These are phyloP conservation scores for Brasenia schreberi DNA, from an alignment of 164 flowering plant species.

Conservation along the genomic window DNA sequence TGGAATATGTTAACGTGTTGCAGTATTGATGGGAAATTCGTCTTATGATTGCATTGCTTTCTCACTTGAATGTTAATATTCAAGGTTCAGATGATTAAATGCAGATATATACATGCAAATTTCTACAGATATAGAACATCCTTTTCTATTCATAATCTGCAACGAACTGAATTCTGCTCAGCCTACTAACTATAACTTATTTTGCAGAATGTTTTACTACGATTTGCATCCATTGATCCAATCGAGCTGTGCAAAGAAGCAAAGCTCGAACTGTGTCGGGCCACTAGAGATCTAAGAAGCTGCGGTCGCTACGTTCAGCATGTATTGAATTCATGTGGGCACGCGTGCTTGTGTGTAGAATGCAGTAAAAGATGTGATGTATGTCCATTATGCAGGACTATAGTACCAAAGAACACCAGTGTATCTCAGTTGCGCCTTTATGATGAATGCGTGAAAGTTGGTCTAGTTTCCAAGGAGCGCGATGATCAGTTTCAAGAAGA, in stretches of 20 bases:
- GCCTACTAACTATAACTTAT: neutral
- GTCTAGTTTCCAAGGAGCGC: slow-evolving; percentile 56
- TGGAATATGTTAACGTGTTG: too few relatives aligned
- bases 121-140: too few relatives aligned
- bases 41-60: too few relatives aligned
- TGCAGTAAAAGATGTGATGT: slow-evolving; percentile 81
- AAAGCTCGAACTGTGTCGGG: slow-evolving; percentile 83
- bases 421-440: slow-evolving; percentile 55
- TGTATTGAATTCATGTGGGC: slow-evolving; percentile 69
- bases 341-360: slow-evolving; percentile 85
- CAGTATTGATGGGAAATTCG: too few relatives aligned
- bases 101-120: too few relatives aligned
- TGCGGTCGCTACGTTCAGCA: slow-evolving; percentile 74
- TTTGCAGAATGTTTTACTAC: slow-evolving; percentile 67
- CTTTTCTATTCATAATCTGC: too few relatives aligned
- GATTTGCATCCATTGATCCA: slow-evolving; percentile 71
- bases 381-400: slow-evolving; percentile 84
- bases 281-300: slow-evolving; percentile 83
- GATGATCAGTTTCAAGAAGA: slow-evolving; percentile 61
- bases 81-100: too few relatives aligned
- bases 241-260: slow-evolving; percentile 85
- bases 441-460: slow-evolving; percentile 76
- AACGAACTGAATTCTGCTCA: too few relatives aligned
- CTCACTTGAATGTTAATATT: too few relatives aligned
- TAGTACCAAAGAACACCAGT: slow-evolving; percentile 39